These are phyloP conservation scores for Lentinula lateritia DNA, from an alignment of 768 basidiomycete genomes.

Conservation along the genomic window DNA sequence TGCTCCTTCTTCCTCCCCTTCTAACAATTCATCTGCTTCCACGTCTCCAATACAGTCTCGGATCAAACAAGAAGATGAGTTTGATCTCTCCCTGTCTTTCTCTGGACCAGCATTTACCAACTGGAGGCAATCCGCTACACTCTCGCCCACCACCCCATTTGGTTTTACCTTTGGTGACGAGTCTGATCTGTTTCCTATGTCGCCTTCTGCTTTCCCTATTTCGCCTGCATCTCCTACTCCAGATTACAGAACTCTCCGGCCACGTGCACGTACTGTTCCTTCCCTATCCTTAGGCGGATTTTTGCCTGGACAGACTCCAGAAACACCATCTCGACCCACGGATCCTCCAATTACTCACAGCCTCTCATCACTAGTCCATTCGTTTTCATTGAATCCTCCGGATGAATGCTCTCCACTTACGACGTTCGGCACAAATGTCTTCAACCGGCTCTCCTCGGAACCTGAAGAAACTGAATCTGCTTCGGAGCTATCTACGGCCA, in stretches of 20 bases:
- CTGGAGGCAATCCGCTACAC: constrained; percentile 11
- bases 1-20: constrained; percentile 22
- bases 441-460: not conserved
- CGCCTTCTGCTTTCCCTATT: not conserved
- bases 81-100: constrained; percentile 28
- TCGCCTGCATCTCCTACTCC: constrained; percentile 1
- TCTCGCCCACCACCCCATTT: constrained; percentile 9
- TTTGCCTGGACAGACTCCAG: constrained; percentile 13
- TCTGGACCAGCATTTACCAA: constrained; percentile 2
- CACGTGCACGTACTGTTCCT: constrained; percentile 34
- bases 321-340: constrained; percentile 14
- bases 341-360: constrained; percentile 16
- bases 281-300: constrained; percentile 15
- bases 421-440: constrained; percentile 5
- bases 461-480: not conserved
- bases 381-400: constrained; percentile 34
- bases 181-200: not conserved
- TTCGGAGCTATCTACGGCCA: not conserved
- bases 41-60: constrained; percentile 24
- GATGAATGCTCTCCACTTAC: constrained; percentile 25
- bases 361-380: constrained; percentile 33
- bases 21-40: constrained; percentile 25
- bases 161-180: not conserved
- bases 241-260: constrained; percentile 24
- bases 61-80: constrained; percentile 46